Percentiles rank a stretch among this genome's conserved stretches.
phyloP scores from a whole-genome alignment of 441 rosid species.

The Euphorbia neoarborescens region DNA sequence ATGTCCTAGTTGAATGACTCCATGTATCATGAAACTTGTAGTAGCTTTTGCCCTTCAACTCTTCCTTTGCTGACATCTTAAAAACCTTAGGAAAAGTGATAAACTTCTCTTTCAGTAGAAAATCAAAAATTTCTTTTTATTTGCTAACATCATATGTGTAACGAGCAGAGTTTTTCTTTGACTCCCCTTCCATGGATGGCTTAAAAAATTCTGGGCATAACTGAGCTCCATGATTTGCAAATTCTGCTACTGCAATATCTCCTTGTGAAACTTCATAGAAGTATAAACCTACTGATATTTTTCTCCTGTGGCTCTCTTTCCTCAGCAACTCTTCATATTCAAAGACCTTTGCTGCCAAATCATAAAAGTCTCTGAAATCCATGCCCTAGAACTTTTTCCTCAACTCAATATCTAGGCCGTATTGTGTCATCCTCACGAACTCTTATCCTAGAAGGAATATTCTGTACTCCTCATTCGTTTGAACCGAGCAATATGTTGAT shows the following conservation, averaged over 20 bases:
- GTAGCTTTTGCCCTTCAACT: neutral
- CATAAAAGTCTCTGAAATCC: too few relatives aligned
- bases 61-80: neutral
- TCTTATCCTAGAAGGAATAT: too few relatives aligned
- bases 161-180: neutral
- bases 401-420: too few relatives aligned
- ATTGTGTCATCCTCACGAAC: too few relatives aligned
- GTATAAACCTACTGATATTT: neutral
- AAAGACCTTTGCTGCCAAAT: neutral
- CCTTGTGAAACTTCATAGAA: neutral
- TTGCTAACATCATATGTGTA: neutral
- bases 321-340: neutral
- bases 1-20: neutral
- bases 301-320: neutral
- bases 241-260: neutral
- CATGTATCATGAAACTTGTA: neutral
- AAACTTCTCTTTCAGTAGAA: neutral
- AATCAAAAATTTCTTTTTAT: neutral
- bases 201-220: neutral
- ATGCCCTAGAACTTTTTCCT: too few relatives aligned
- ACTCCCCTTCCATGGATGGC: neutral
- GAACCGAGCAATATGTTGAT: too few relatives aligned
- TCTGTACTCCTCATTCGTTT: too few relatives aligned
- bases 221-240: neutral
- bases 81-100: neutral